A percentile compares a stretch with the other conserved stretches of the same genome.
These are phyloP conservation scores for Trichoderma simmonsii DNA, from an alignment of 2,329 filamentous ascomycete species.

Conservation along the genomic window DNA sequence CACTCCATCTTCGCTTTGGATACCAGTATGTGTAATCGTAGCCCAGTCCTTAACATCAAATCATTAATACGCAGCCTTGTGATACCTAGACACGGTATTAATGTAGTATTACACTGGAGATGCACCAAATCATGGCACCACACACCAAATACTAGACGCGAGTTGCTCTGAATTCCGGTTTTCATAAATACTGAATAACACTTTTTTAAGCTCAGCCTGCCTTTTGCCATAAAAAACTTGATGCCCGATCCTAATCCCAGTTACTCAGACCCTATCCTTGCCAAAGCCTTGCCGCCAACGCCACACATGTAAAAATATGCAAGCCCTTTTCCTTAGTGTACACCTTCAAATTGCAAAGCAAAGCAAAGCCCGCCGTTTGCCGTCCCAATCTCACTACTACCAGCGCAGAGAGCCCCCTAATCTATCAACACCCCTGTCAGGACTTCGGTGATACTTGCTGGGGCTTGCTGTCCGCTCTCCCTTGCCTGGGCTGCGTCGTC, in stretches of 20 bases:
- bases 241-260: not conserved
- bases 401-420: not conserved
- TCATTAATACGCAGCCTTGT: too few species aligned
- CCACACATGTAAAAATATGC: not conserved
- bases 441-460: constrained; percentile 41
- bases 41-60: not conserved
- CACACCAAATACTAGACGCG: not conserved
- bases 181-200: not conserved
- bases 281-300: not conserved
- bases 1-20: not conserved
- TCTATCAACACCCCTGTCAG: constrained; percentile 33
- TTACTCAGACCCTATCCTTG: not conserved
- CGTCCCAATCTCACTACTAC: not conserved
- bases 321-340: constrained; percentile 1
- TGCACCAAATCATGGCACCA: not conserved
- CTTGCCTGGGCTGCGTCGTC: constrained; percentile 49
- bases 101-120: not conserved
- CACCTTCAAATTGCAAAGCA: not conserved
- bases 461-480: constrained; percentile 48
- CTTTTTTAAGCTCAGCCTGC: not conserved
- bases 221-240: not conserved
- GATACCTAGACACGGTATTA: not conserved
- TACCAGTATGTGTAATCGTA: not conserved
- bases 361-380: not conserved
- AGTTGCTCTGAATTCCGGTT: not conserved